Percentiles rank a stretch among this genome's conserved stretches.
These are phyloP conservation scores for Colletotrichum caudatum DNA, from an alignment of 2,329 filamentous ascomycete genomes.

Conservation along the genomic window DNA sequence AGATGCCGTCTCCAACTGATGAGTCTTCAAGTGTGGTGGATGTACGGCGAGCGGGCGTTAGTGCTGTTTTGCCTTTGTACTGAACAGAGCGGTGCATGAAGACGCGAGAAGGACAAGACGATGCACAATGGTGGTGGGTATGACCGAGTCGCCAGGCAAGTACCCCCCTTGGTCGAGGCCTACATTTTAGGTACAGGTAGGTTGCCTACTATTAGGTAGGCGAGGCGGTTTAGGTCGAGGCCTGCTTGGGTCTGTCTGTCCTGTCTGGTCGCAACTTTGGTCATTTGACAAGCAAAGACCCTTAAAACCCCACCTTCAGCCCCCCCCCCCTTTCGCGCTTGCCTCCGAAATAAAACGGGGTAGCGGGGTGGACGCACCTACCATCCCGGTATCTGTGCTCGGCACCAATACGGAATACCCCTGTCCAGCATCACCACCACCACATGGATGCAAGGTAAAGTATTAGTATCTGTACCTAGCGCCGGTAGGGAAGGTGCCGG, in stretches of 20 bases:
- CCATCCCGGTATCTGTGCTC: slow-evolving; percentile 12
- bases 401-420: background rate
- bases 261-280: slow-evolving; percentile 18
- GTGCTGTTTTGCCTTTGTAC: too few relatives aligned
- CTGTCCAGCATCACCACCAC: slow-evolving; percentile 7
- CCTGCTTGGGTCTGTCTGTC: too few relatives aligned
- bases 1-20: too few relatives aligned
- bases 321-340: slow-evolving; percentile 18
- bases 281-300: slow-evolving; percentile 38
- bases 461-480: too few relatives aligned
- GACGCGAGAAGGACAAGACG: too few relatives aligned
- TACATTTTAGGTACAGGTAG: too few relatives aligned
- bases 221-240: background rate
- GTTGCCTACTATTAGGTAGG: too few relatives aligned
- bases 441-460: slow-evolving; percentile 5
- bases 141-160: too few relatives aligned
- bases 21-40: background rate
- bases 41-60: too few relatives aligned
- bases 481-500: background rate
- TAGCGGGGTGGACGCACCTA: slow-evolving; percentile 7
- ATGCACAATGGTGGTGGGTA: too few relatives aligned
- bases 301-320: slow-evolving; percentile 30
- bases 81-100: too few relatives aligned
- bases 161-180: background rate
- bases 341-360: slow-evolving; percentile 14